Conservation (phyloP, 495 filamentous ascomycete species). For the Tuber melanosporum region DNA sequence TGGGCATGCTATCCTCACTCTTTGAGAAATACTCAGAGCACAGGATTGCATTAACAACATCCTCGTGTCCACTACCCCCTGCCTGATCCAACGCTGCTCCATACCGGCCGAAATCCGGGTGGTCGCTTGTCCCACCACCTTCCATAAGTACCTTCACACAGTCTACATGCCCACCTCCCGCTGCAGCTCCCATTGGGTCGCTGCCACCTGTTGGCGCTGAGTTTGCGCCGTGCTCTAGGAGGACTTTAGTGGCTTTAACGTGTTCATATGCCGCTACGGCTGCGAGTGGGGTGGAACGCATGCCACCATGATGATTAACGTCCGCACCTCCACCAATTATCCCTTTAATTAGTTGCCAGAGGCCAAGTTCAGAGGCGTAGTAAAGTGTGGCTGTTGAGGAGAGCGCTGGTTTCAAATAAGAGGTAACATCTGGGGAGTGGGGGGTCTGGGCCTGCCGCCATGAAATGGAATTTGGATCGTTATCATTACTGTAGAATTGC, state of each 20-base stretch:
- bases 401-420: not conserved
- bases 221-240: constrained; percentile 1
- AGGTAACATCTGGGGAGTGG: not conserved
- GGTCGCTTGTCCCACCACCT: not conserved
- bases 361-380: not conserved
- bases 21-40: not conserved
- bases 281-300: not conserved
- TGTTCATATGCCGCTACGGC: not conserved
- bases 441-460: not conserved
- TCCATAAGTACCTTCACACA: not conserved
- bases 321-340: constrained; percentile 5
- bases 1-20: not conserved
- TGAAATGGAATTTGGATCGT: not conserved
- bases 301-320: not conserved
- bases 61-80: not conserved
- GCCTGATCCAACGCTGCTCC: not conserved
- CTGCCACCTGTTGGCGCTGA: not conserved
- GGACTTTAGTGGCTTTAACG: not conserved
- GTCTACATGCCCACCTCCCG: not conserved
- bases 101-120: not conserved
- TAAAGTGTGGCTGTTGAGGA: not conserved
- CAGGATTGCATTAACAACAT: not conserved
- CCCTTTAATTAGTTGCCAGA: not conserved
- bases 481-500: not conserved
- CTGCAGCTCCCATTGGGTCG: not conserved